A percentile compares a stretch with the other conserved stretches of the same genome.
Evolutionary conservation across 805 yeast genomes (phyloP).

Genomic region (Wickerhamiella occidentalis): DNA sequence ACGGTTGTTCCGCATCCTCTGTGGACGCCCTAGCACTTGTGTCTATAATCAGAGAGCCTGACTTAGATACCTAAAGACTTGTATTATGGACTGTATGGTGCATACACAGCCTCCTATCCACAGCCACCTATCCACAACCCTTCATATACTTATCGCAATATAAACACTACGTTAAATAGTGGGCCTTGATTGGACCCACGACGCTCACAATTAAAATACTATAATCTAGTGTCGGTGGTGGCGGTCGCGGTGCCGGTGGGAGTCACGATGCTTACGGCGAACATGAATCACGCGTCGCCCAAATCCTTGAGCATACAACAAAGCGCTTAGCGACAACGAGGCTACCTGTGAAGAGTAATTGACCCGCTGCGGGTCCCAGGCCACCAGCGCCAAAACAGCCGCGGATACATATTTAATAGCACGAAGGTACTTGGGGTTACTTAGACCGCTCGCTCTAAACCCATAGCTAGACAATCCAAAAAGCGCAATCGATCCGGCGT

Average conservation of each 20-base stretch:
- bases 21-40: no score
- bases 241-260: neutral
- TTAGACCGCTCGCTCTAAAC: neutral
- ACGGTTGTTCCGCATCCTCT: no score
- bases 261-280: neutral
- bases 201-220: no score
- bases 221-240: neutral
- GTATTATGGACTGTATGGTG: no score
- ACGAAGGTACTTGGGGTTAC: neutral
- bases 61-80: no score
- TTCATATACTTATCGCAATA: no score
- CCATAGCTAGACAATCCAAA: neutral
- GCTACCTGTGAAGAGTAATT: neutral
- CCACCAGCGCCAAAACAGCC: neutral
- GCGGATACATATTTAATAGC: neutral
- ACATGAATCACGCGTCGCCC: no score
- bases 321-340: neutral
- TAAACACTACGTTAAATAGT: no score
- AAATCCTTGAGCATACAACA: neutral
- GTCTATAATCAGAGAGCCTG: no score
- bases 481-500: constrained; percentile 3
- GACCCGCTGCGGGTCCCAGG: constrained; percentile 9
- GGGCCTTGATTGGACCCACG: no score
- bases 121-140: no score
- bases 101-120: no score